phyloP scores from a whole-genome alignment of 2,329 filamentous ascomycete genomes.

The Cercospora berteroae region DNA sequence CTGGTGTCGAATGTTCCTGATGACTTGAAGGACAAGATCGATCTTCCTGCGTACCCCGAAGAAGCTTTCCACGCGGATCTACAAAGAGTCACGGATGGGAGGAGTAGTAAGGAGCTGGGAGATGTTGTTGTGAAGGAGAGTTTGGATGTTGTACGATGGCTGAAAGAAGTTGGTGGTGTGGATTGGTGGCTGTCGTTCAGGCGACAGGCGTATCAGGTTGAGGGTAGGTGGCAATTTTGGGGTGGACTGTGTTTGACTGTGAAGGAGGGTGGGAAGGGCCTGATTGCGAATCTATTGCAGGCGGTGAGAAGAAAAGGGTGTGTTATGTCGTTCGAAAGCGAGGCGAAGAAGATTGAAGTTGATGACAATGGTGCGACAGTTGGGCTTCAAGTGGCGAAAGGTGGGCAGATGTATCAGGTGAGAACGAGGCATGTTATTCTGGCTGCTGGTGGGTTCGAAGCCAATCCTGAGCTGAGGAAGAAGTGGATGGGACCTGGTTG shows the following conservation, averaged over 20 bases:
- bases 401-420: conserved; percentile 34
- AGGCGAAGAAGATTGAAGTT: conserved; percentile 44
- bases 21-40: conserved; percentile 51
- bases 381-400: conserved; percentile 36
- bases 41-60: conserved; percentile 57
- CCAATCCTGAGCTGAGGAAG: conserved; percentile 56
- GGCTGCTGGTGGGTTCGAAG: conserved; percentile 64
- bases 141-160: conserved; percentile 32
- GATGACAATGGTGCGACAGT: conserved; percentile 37
- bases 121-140: conserved; percentile 47
- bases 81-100: conserved; percentile 54
- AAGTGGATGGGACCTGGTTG: conserved; percentile 59
- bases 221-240: conserved; percentile 63
- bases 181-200: conserved; percentile 58
- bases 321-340: conserved; percentile 48
- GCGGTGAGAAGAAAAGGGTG: conserved; percentile 49
- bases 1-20: conserved; percentile 59
- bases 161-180: conserved; percentile 31
- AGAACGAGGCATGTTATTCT: conserved; percentile 49
- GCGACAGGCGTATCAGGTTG: conserved; percentile 64
- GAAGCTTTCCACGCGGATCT: conserved; percentile 58
- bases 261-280: conserved; percentile 58
- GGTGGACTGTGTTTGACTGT: conserved; percentile 62
- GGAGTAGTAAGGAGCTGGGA: conserved; percentile 52
- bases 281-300: conserved; percentile 51